These are phyloP conservation scores for Cornus kousa DNA, from an alignment of 148 eudicot genomes.

Conservation along the genomic window DNA sequence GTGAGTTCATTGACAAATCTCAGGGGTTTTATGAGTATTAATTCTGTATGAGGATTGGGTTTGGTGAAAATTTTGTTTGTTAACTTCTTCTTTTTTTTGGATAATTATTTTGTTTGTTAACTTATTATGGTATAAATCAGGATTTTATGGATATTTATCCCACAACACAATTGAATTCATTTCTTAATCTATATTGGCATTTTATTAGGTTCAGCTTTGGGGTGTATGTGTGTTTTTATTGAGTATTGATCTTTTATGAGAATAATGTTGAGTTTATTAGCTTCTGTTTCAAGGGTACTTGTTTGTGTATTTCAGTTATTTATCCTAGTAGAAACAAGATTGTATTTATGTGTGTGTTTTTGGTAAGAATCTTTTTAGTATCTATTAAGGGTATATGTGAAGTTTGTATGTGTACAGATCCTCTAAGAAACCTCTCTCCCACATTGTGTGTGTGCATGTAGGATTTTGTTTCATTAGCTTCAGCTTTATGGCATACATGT, in stretches of 20 bases:
- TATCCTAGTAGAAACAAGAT: background rate
- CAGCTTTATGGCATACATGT: background rate
- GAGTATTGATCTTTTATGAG: background rate
- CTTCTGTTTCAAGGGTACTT: background rate
- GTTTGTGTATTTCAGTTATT: background rate
- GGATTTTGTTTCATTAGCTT: background rate
- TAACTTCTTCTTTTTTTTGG: too few species aligned
- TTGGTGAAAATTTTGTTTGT: too few species aligned
- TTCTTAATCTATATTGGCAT: background rate
- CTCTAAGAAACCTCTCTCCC: background rate
- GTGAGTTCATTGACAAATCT: too few species aligned
- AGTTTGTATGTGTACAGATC: background rate
- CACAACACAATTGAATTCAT: background rate
- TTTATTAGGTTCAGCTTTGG: background rate
- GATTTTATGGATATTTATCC: background rate
- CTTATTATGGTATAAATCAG: constrained; percentile 17
- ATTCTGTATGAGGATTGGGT: too few species aligned
- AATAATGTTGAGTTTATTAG: background rate
- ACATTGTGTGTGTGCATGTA: background rate
- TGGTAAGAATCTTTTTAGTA: background rate
- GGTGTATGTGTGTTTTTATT: background rate
- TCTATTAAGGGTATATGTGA: background rate
- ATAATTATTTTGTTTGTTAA: constrained; percentile 23
- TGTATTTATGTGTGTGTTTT: background rate
- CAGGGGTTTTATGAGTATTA: too few species aligned